phyloP scores from a whole-genome alignment of 2,329 filamentous ascomycete genomes.

The Neoarthrinium moseri region DNA sequence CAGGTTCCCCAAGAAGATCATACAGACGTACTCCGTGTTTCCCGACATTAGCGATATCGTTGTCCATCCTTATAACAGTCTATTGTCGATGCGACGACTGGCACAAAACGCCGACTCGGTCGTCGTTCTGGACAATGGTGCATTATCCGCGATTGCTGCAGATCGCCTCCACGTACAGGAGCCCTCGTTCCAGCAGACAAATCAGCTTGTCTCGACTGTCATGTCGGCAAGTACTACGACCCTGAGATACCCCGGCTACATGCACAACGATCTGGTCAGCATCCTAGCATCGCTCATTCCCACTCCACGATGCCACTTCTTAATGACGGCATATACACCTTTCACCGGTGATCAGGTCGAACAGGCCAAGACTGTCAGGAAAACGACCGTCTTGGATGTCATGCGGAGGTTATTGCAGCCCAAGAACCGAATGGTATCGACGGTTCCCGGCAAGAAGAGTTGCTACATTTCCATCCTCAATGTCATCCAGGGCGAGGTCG shows the following conservation, averaged over 20 bases:
- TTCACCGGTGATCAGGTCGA: conserved; percentile 97
- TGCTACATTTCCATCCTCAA: conserved; percentile 99
- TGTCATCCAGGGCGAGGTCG: conserved; percentile 97
- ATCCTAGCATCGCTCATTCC: conserved; percentile 95
- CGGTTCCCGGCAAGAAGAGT: conserved; percentile 90
- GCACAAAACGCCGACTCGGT: conserved; percentile 98
- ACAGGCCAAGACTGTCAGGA: conserved; percentile 94
- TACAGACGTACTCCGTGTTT: conserved; percentile 98
- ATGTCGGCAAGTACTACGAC: conserved; percentile 99
- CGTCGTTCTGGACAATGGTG: conserved; percentile 94
- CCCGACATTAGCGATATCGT: conserved; percentile 94
- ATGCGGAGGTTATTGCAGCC: conserved; percentile 95
- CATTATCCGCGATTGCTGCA: conserved; percentile 87
- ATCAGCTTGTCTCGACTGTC: conserved; percentile 94
- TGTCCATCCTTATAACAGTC: conserved; percentile 96
- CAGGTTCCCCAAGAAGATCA: conserved; percentile 96
- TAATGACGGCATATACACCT: conserved; percentile 97
- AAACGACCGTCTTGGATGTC: conserved; percentile 96
- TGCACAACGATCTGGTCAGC: conserved; percentile 98
- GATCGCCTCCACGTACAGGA: conserved; percentile 93
- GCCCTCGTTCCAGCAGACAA: conserved; percentile 95
- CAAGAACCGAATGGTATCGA: conserved; percentile 99
- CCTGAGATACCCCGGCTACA: conserved; percentile 94
- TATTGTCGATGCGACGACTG: conserved; percentile 85
- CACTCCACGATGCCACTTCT: conserved; percentile 94